These are phyloP conservation scores for Cytospora schulzeri DNA, from an alignment of 2,329 filamentous ascomycete genomes.

Conservation along the genomic window DNA sequence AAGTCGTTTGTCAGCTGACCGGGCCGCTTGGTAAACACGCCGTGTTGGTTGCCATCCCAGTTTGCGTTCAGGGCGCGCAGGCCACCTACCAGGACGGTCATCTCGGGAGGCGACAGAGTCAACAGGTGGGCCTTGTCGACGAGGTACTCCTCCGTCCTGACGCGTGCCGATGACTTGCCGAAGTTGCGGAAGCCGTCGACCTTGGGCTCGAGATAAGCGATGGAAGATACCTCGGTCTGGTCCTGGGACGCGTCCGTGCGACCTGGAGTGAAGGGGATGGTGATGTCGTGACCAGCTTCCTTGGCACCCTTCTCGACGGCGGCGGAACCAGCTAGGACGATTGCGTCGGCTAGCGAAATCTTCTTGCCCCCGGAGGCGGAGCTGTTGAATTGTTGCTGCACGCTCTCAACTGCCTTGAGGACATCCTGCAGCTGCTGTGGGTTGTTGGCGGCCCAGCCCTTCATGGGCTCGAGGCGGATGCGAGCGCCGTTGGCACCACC, in stretches of 20 bases:
- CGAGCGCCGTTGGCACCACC: slow-evolving; percentile 80
- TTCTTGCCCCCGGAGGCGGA: slow-evolving; percentile 64
- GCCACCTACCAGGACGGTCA: slow-evolving; percentile 72
- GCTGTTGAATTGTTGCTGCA: slow-evolving; percentile 69
- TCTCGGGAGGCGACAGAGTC: slow-evolving; percentile 69
- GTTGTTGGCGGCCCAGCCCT: slow-evolving; percentile 75
- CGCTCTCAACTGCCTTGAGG: slow-evolving; percentile 60
- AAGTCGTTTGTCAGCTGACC: slow-evolving; percentile 78
- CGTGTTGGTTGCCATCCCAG: slow-evolving; percentile 67
- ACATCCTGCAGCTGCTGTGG: slow-evolving; percentile 65
- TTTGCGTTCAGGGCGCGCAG: slow-evolving; percentile 71
- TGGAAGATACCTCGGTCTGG: slow-evolving; percentile 68
- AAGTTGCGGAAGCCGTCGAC: slow-evolving; percentile 84
- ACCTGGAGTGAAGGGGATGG: slow-evolving; percentile 73
- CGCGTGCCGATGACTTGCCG: slow-evolving; percentile 62
- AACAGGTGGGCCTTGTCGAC: slow-evolving; percentile 73
- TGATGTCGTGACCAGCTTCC: slow-evolving; percentile 48
- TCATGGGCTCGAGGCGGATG: slow-evolving; percentile 73
- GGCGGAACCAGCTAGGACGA: slow-evolving; percentile 72
- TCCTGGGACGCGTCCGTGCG: slow-evolving; percentile 72
- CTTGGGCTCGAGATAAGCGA: slow-evolving; percentile 66
- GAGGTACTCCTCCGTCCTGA: slow-evolving; percentile 68
- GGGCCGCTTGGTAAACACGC: slow-evolving; percentile 68
- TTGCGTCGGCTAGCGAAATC: slow-evolving; percentile 77
- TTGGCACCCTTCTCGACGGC: slow-evolving; percentile 71